A percentile compares a stretch with the other conserved stretches of the same genome.
These are phyloP conservation scores for Clonostachys solani DNA, from an alignment of 2,329 filamentous ascomycete species.

Conservation along the genomic window DNA sequence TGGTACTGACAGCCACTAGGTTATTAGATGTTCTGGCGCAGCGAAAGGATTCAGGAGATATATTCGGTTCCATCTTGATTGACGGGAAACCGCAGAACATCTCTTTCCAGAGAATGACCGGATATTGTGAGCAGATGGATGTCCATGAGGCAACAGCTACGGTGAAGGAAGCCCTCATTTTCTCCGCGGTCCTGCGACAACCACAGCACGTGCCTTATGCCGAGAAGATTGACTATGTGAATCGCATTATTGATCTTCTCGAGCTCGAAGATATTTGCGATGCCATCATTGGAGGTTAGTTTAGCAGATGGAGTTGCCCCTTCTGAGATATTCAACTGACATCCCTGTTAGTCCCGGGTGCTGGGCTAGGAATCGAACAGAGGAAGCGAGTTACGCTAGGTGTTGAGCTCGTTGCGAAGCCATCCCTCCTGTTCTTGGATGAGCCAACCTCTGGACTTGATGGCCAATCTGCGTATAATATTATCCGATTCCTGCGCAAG, in stretches of 20 bases:
- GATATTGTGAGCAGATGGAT: slow-evolving; percentile 68
- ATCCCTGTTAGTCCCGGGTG: slow-evolving; percentile 29
- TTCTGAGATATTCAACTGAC: slow-evolving; percentile 16
- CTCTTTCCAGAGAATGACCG: slow-evolving; percentile 63
- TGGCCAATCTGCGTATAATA: slow-evolving; percentile 21
- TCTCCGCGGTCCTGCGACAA: slow-evolving; percentile 62
- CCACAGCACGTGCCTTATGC: slow-evolving; percentile 44
- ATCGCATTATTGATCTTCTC: slow-evolving; percentile 61
- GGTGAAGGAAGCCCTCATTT: slow-evolving; percentile 63
- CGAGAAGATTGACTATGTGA: slow-evolving; percentile 64
- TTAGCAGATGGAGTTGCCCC: too few species aligned
- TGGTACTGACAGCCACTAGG: not conserved
- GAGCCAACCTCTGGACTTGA: slow-evolving; percentile 53
- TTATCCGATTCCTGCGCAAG: slow-evolving; percentile 30
- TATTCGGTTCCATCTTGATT: slow-evolving; percentile 38
- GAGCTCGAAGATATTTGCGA: slow-evolving; percentile 62
- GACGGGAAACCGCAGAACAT: slow-evolving; percentile 55
- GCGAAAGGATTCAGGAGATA: slow-evolving; percentile 57
- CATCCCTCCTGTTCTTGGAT: slow-evolving; percentile 62
- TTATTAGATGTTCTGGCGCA: slow-evolving; percentile 65
- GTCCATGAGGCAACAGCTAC: slow-evolving; percentile 62
- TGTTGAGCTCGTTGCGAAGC: slow-evolving; percentile 65
- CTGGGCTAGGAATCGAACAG: slow-evolving; percentile 43
- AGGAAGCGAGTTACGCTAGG: slow-evolving; percentile 65
- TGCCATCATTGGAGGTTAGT: slow-evolving; percentile 51